These are phyloP conservation scores for Myriosclerotinia duriaeana DNA, from an alignment of 2,329 filamentous ascomycete genomes.

Conservation along the genomic window DNA sequence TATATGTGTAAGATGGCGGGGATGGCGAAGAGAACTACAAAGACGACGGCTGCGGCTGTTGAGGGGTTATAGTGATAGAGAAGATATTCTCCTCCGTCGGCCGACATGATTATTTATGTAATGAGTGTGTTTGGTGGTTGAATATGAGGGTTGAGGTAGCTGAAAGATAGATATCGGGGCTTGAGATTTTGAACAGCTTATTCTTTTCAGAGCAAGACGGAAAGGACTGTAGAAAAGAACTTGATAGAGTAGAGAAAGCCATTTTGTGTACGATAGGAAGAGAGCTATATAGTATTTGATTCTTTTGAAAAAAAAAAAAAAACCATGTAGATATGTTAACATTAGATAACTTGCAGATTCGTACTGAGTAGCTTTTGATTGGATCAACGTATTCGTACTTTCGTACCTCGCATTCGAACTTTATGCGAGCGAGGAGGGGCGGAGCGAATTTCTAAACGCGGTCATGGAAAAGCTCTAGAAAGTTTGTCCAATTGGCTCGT, in stretches of 20 bases:
- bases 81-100: neutral
- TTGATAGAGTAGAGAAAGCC: neutral
- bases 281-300: neutral
- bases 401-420: too few species aligned
- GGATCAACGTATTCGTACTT: neutral
- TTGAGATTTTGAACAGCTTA: neutral
- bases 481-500: neutral
- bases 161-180: neutral
- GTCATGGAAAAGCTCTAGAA: too few species aligned
- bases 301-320: neutral
- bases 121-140: neutral
- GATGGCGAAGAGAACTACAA: constrained; percentile 26
- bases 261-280: neutral
- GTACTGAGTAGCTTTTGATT: neutral
- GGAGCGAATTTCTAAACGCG: too few species aligned
- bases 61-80: constrained; percentile 31
- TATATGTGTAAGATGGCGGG: constrained; percentile 27
- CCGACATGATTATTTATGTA: neutral
- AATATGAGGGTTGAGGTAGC: too few species aligned
- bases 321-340: neutral
- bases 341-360: neutral
- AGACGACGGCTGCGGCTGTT: constrained; percentile 25
- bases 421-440: too few species aligned
- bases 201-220: neutral
- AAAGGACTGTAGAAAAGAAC: neutral